Base-by-base conservation (phyloP, 2,329 filamentous ascomycete species). In the Talaromyces pinophilus region DNA sequence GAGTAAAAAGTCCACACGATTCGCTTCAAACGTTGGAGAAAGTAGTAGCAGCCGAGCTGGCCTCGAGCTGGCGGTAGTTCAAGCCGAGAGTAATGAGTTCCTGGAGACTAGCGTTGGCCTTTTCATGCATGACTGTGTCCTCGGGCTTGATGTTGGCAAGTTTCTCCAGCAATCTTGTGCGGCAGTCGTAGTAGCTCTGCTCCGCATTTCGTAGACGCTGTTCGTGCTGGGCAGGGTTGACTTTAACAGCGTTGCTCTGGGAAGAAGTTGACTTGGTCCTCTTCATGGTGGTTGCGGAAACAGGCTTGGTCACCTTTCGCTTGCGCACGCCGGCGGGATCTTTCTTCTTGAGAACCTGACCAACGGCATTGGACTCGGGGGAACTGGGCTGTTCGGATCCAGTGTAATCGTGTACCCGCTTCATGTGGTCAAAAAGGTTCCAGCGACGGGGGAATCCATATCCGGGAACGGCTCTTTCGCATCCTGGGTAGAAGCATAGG, bases 341-440 rank as follows among this genome's bases (percentile, higher is more conserved):
- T 75, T 78, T 79, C 72, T 77, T 80, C 72, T 80, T 81, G 63
- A 73, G 69, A 19, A 68, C 66, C 22, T 73, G 72, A 22, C 35
- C 70, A 22, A 73, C 71, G 19, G 48, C 70, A 35, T 72, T 72
- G 50, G 72, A 72, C 70, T 81, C 79, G 2, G 79, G 79, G 0
- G 79, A 81, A 72, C 78, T 81, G 67, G 76, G 76, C 19, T 76
- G 76, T 67, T 81, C 79, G 8, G 77, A 80, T 19, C 77, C 74
- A 59, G 76, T 82, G 73, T 86, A 87, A 70, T 87, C 85, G 73
- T 98, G 94, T 7, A 97, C 93, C 69, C 94, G 90, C 82, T 92
- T 92, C 93, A 97, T 97, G 84, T 98, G 94, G 81, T 98, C 94
- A 79, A 91, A 89, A 63, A 97, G 86, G 81, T 98, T 98, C 92